Evolutionary conservation across 306 rosid genomes (phyloP).

Genomic region (Quercus agrifolia): DNA sequence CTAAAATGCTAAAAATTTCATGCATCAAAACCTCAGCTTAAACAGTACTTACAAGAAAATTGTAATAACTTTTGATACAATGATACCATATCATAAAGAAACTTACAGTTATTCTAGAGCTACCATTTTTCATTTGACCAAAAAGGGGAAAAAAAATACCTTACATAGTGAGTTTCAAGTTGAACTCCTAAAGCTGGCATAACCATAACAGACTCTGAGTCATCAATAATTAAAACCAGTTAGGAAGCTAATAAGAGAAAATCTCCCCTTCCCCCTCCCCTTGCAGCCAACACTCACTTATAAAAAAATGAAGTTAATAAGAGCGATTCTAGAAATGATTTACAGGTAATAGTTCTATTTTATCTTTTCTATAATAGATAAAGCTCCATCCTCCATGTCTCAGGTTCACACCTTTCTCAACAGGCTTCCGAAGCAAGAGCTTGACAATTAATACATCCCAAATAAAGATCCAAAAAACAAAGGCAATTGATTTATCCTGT

Average conservation of each 20-base stretch:
- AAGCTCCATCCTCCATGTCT: slow-evolving; percentile 3
- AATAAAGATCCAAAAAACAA: slow-evolving; percentile 54
- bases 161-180: slow-evolving; percentile 71
- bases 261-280: too few relatives aligned
- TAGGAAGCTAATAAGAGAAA: neutral
- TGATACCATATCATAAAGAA: neutral
- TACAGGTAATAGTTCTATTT: neutral
- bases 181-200: slow-evolving; percentile 95
- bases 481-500: slow-evolving; percentile 53
- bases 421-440: slow-evolving; percentile 50
- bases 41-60: neutral
- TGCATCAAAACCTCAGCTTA: neutral
- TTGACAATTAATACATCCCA: slow-evolving; percentile 54
- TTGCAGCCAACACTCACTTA: too few relatives aligned
- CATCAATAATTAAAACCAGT: slow-evolving; percentile 14
- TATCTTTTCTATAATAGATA: neutral
- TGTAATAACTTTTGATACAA: neutral
- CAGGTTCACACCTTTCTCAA: slow-evolving; percentile 61
- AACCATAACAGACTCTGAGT: slow-evolving; percentile 74
- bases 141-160: slow-evolving; percentile 38
- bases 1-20: neutral
- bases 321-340: neutral
- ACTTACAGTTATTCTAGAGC: neutral
- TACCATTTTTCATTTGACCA: neutral
- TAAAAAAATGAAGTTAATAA: neutral